Base-by-base conservation (phyloP, 2,329 filamentous ascomycete genomes). In the Rhinocladiella mackenziei region DNA sequence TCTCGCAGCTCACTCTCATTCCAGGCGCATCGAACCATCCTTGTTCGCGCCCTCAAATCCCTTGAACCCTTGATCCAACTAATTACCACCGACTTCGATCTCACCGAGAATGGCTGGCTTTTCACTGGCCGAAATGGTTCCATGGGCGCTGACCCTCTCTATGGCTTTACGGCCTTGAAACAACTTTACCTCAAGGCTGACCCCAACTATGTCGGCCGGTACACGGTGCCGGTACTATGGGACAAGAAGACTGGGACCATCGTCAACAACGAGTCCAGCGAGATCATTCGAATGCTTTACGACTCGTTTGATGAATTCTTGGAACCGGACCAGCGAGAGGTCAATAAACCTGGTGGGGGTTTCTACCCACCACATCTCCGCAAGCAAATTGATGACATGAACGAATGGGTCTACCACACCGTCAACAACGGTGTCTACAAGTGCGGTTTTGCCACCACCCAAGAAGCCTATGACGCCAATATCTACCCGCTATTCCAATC, bases 201-300 rank as follows among this genome's bases (percentile, higher is more conserved):
- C 55, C 73, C 78, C 1, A 65, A 78, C 23, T 94, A 88, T 58
- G 60, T 69, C 6, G 87, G 83, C 1, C 76, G 87, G 10, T 91
- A 86, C 64, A 94, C 87, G 0, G 87, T 94, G 5, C 88, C 88
- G 0, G 80, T 85, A 17, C 72, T 94, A 39, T 94, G 84, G 69
- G 87, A 94, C 67, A 87, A 80, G 68, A 81, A 84, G 69, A 68
- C 72, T 41, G 76, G 80, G 59, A 78, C 73, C 6, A 89, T 94
- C 57, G 86, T 94, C 52, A 91, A 77, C 74, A 94, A 94, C 57
- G 88, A 94, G 73, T 88, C 83, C 63, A 83, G 80, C 55, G 88
- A 94, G 69, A 92, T 94, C 62, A 79, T 94, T 58, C 79, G 88
- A 56, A 92, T 94, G 83, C 69, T 94, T 42, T 84, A 83, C 58